These are phyloP conservation scores for Ustilago xerochloae DNA, from an alignment of 1,284 basidiomycete genomes.

Conservation along the genomic window DNA sequence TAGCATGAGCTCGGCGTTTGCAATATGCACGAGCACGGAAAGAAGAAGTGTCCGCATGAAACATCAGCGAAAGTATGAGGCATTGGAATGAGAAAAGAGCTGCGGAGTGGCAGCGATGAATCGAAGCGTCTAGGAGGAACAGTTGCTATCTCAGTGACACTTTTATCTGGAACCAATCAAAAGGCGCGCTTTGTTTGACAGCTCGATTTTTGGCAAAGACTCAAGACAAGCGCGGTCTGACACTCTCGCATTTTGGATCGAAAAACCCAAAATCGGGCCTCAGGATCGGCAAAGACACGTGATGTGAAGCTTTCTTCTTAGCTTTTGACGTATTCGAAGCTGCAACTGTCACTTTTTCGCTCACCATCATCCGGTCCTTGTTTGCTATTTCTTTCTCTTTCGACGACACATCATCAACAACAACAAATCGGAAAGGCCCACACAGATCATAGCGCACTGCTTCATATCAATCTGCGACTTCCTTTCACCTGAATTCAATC, in stretches of 20 bases:
- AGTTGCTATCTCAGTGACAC: slow-evolving; percentile 1
- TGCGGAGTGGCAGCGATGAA: background rate
- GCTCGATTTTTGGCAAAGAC: background rate
- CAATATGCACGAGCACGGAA: background rate
- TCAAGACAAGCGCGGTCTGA: background rate
- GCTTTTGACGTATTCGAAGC: slow-evolving; percentile 2
- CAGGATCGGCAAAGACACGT: slow-evolving; percentile 9
- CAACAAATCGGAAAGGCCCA: too few relatives aligned
- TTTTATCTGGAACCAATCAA: slow-evolving; percentile 42
- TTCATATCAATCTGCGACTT: too few relatives aligned
- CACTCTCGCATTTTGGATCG: background rate
- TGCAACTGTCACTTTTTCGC: background rate
- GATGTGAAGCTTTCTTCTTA: slow-evolving; percentile 19
- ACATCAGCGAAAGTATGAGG: background rate
- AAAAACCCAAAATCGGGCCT: too few relatives aligned
- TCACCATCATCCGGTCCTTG: background rate
- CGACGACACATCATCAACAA: background rate
- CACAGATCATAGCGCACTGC: too few relatives aligned
- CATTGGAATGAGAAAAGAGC: background rate
- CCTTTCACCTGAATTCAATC: too few relatives aligned
- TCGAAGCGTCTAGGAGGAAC: background rate
- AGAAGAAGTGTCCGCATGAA: background rate
- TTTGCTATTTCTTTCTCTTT: background rate
- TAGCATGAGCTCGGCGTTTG: background rate
- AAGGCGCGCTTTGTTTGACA: slow-evolving; percentile 15